A percentile compares a stretch with the other conserved stretches of the same genome.
These are phyloP conservation scores for Backusella tuberculispora DNA, from an alignment of 192 early-diverging fungal species.

Conservation along the genomic window DNA sequence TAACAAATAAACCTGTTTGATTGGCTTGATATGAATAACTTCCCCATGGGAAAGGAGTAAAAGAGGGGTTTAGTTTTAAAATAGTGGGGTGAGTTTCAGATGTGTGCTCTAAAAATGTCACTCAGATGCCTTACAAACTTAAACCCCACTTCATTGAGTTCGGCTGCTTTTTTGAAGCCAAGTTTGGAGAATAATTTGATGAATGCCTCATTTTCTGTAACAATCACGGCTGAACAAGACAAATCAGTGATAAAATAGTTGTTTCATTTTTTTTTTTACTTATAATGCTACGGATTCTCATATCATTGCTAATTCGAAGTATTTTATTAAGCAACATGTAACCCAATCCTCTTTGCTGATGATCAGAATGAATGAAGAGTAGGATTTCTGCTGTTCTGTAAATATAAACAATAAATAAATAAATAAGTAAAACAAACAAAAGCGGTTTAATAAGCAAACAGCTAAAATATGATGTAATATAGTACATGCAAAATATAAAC, in stretches of 20 bases:
- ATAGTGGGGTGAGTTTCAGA: neutral
- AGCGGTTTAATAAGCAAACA: neutral
- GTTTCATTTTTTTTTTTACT: slow-evolving; percentile 37
- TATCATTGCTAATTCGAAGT: slow-evolving; percentile 41
- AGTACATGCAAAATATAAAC: slow-evolving; percentile 15
- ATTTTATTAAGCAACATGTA: slow-evolving; percentile 38
- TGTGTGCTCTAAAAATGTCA: slow-evolving; percentile 37
- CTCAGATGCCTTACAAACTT: slow-evolving; percentile 57
- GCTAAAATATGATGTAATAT: neutral
- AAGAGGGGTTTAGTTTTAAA: neutral
- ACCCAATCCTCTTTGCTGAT: slow-evolving; percentile 49
- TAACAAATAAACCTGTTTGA: too few species aligned
- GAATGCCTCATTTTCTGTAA: slow-evolving; percentile 43
- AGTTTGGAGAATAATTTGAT: slow-evolving; percentile 39
- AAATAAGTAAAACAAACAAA: too few species aligned
- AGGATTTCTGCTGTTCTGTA: slow-evolving; percentile 51
- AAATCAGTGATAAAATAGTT: neutral
- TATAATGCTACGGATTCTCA: slow-evolving; percentile 48
- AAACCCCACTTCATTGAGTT: slow-evolving; percentile 50
- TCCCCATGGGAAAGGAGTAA: neutral
- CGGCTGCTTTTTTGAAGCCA: slow-evolving; percentile 49
- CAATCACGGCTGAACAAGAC: slow-evolving; percentile 43
- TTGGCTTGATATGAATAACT: too few species aligned
- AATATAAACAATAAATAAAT: neutral
- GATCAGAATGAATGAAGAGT: slow-evolving; percentile 48